These are phyloP conservation scores for Mucor mucedo DNA, from an alignment of 371 early-diverging fungal genomes.

Conservation along the genomic window DNA sequence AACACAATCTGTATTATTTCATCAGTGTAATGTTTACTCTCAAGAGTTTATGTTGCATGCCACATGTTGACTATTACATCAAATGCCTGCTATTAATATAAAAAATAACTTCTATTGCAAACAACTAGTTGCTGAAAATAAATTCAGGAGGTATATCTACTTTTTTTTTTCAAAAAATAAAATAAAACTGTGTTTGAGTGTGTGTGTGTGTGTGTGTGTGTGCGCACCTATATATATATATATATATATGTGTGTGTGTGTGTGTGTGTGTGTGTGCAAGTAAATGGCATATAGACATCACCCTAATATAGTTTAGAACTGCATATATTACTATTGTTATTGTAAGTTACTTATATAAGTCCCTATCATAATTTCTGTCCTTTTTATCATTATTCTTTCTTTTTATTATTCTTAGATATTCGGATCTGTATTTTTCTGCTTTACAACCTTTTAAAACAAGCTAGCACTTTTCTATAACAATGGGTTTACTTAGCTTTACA, in stretches of 20 bases:
- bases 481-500: slow-evolving; percentile 31
- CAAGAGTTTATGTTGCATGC: no score
- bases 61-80: no score
- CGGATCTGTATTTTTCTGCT: not conserved
- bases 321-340: slow-evolving; percentile 4
- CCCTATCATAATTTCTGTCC: not conserved
- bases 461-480: not conserved
- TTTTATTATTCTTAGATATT: not conserved
- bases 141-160: no score
- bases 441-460: not conserved
- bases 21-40: no score
- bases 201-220: no score
- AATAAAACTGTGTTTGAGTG: no score
- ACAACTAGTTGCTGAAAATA: no score
- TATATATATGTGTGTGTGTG: not conserved
- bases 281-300: slow-evolving; percentile 7
- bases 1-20: not conserved
- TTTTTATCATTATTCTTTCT: not conserved
- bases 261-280: not conserved
- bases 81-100: no score
- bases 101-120: no score
- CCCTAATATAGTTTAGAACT: slow-evolving; percentile 6
- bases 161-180: no score
- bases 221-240: not conserved
- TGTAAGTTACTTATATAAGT: not conserved